phyloP scores from a whole-genome alignment of 345 rosid genomes.

The Toxicodendron radicans region DNA sequence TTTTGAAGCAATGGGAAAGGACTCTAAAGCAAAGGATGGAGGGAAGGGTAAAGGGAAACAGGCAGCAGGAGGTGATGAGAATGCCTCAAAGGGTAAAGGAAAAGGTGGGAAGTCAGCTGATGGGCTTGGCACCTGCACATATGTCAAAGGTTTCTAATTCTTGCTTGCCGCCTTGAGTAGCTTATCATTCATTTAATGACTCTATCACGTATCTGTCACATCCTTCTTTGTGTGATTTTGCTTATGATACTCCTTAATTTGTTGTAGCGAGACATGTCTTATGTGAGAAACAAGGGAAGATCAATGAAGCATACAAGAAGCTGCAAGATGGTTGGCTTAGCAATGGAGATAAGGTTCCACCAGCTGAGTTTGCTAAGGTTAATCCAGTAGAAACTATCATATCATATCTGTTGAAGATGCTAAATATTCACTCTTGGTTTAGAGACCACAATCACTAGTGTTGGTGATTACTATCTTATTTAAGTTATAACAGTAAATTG shows the following conservation, averaged over 20 bases:
- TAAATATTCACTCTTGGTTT: background rate
- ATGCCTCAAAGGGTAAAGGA: conserved; percentile 86
- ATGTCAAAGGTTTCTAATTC: conserved; percentile 69
- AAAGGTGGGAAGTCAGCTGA: conserved; percentile 81
- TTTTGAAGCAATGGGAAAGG: conserved; percentile 59
- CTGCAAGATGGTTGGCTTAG: conserved; percentile 90
- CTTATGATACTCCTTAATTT: background rate
- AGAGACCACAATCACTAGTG: background rate
- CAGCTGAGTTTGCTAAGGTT: conserved; percentile 98
- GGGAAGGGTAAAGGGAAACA: conserved; percentile 93
- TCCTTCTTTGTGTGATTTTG: background rate
- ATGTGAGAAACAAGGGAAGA: conserved; percentile 96
- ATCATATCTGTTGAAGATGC: background rate
- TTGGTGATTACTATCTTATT: background rate
- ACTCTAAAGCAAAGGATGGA: conserved; percentile 53
- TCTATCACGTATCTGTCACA: background rate
- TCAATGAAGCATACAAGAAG: conserved; percentile 94
- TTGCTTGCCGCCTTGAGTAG: background rate
- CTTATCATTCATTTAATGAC: background rate
- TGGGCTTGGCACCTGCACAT: conserved; percentile 96
- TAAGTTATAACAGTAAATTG: background rate
- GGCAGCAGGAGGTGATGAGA: conserved; percentile 70
- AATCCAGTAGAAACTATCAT: conserved; percentile 12
- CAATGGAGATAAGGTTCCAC: conserved; percentile 95
- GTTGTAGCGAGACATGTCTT: conserved; percentile 72